Percentiles rank a stretch among this genome's conserved stretches.
Conservation (phyloP, 2,329 filamentous ascomycete species). For the Clarireedia sp. region DNA sequence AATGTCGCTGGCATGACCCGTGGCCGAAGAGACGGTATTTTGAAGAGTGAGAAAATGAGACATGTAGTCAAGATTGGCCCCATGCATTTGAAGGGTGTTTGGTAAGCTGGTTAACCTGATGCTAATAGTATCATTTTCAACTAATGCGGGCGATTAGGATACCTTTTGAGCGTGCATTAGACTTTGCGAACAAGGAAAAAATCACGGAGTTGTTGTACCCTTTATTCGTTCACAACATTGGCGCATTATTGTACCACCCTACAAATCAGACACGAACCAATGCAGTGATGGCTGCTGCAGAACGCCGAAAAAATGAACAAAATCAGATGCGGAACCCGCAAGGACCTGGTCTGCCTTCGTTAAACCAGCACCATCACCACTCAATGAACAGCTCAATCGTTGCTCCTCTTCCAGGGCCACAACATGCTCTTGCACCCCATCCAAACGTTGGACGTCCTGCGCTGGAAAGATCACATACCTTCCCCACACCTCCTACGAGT, state of each 20-base stretch:
- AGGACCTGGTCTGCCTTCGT: slow-evolving; percentile 54
- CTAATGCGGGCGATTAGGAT: slow-evolving; percentile 54
- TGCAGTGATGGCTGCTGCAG: slow-evolving; percentile 78
- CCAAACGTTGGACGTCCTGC: slow-evolving; percentile 65
- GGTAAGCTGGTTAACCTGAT: slow-evolving; percentile 50
- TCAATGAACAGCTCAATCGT: slow-evolving; percentile 54
- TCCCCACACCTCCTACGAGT: slow-evolving; percentile 87
- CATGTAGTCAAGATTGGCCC: slow-evolving; percentile 98
- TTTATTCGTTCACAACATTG: slow-evolving; percentile 95
- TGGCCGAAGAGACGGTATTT: slow-evolving; percentile 86
- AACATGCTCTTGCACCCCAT: slow-evolving; percentile 54
- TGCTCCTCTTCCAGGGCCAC: slow-evolving; percentile 40
- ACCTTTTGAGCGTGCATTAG: slow-evolving; percentile 91
- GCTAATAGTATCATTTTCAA: slow-evolving; percentile 13
- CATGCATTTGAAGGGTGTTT: slow-evolving; percentile 97
- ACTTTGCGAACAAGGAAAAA: slow-evolving; percentile 99
- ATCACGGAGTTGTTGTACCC: slow-evolving; percentile 94
- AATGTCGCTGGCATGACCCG: slow-evolving; percentile 98
- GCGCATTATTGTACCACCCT: slow-evolving; percentile 85
- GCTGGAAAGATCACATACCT: slow-evolving; percentile 81
- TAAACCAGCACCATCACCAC: slow-evolving; percentile 58
- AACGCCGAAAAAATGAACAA: slow-evolving; percentile 66
- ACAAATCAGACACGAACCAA: slow-evolving; percentile 76
- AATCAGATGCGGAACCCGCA: slow-evolving; percentile 52
- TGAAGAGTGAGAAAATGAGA: slow-evolving; percentile 95